A percentile compares a stretch with the other conserved stretches of the same genome.
phyloP scores from a whole-genome alignment of 2,329 filamentous ascomycete species.

The Macrophomina pseudophaseolina region DNA sequence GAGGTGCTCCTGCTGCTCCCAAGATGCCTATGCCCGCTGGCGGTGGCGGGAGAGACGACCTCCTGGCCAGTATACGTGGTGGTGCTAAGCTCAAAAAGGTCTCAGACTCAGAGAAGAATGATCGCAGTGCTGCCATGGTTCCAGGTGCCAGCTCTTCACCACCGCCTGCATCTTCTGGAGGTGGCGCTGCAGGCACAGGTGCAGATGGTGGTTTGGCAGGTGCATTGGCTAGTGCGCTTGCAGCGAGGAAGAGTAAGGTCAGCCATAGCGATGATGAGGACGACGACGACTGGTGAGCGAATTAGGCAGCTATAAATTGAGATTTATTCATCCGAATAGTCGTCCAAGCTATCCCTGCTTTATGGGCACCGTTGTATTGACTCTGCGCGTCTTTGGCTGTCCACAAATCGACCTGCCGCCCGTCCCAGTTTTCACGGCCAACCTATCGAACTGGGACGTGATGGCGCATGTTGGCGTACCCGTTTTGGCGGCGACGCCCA shows the following conservation, averaged over 20 bases:
- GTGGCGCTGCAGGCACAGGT: constrained; percentile 43
- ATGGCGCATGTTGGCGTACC: too few relatives aligned
- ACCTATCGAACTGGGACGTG: too few relatives aligned
- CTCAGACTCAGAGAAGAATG: constrained; percentile 69
- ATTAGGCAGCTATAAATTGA: background rate
- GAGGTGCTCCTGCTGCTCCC: constrained; percentile 31
- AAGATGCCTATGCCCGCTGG: constrained; percentile 47
- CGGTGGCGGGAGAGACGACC: constrained; percentile 60
- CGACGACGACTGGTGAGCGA: constrained; percentile 71
- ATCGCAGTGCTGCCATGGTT: constrained; percentile 70
- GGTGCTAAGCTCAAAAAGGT: constrained; percentile 74
- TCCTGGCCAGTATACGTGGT: constrained; percentile 74
- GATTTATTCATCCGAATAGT: too few relatives aligned
- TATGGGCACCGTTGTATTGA: too few relatives aligned
- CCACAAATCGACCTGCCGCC: too few relatives aligned
- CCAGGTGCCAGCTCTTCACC: constrained; percentile 50
- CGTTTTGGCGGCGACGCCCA: too few relatives aligned
- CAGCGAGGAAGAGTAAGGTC: constrained; percentile 89
- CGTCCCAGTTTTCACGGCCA: too few relatives aligned
- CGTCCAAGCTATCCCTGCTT: too few relatives aligned
- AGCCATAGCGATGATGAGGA: constrained; percentile 84
- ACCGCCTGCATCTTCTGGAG: constrained; percentile 56
- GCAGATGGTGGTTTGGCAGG: constrained; percentile 49
- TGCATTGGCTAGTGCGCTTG: constrained; percentile 78
- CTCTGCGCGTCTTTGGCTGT: too few relatives aligned